A percentile compares a stretch with the other conserved stretches of the same genome.
phyloP scores from a whole-genome alignment of 345 rosid genomes.

The Syzygium jambos region DNA sequence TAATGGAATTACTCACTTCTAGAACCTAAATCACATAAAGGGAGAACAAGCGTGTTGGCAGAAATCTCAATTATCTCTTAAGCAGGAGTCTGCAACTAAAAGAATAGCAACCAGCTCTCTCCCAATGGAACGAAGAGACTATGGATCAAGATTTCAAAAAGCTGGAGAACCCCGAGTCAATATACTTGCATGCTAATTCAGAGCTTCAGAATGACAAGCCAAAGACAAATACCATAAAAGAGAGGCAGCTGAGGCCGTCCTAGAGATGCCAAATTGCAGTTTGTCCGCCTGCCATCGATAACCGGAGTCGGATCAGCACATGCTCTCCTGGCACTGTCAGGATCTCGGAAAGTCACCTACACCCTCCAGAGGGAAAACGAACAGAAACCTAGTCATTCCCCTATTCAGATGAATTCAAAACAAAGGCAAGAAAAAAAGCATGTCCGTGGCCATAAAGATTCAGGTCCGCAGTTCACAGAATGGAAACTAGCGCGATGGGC shows the following conservation, averaged over 20 bases:
- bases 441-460: not conserved
- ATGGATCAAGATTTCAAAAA: not conserved
- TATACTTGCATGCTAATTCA: not conserved
- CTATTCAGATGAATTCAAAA: not conserved
- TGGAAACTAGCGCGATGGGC: not conserved
- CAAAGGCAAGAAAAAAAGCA: not conserved
- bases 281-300: conserved; percentile 93
- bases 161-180: not conserved
- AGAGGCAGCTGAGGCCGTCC: conserved; percentile 68
- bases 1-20: not conserved
- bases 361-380: conserved; percentile 12
- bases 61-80: not conserved
- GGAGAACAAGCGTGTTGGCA: not conserved
- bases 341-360: conserved; percentile 96
- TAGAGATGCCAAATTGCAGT: conserved; percentile 93
- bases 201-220: conserved; percentile 21
- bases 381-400: conserved; percentile 28
- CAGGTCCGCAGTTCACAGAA: not conserved
- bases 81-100: not conserved
- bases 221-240: conserved; percentile 38
- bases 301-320: conserved; percentile 79
- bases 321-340: conserved; percentile 93
- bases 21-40: not conserved
- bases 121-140: not conserved
- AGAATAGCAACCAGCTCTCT: not conserved